Evolutionary conservation across 352 stramenopile genomes (phyloP), one percentile per base, ranked within the genome.

Genomic region (Phytophthora lateralis): DNA sequence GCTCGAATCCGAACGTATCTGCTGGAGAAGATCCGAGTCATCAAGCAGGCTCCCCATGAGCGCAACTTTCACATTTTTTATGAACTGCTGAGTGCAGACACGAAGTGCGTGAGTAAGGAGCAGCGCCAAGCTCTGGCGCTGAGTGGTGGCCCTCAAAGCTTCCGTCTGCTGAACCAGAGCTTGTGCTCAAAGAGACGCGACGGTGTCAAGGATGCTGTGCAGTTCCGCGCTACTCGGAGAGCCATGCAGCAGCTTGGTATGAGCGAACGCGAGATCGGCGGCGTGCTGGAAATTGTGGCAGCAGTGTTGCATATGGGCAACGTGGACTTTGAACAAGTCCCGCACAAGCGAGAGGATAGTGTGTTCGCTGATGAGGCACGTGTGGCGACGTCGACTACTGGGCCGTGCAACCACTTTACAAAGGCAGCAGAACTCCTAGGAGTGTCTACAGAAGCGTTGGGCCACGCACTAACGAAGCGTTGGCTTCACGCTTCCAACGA

Each of bases 11-110:
- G 85, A 62, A 97, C 86, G 27, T 98, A 98, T 54, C 68, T 98
- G 27, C 78, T 99, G 30, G 96, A 99, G 69, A 98, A 98, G 71
- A 93, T 96, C 35, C 83, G 91, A 55, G 76, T 97, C 48, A 88
- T 96, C 51, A 85, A 82, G 47, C 90, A 95, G 60, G 76, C 78
- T 2, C 44, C 60, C 1, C 60, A 88, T 44, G 88, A 96, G 56
- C 85, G 87, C 58, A 95, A 93, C 54, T 96, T 95, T 38, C 88
- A 96, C 74, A 85, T 95, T 53, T 93, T 96, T 54, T 96, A 96
- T 70, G 79, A 96, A 46, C 78, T 96, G 26, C 54, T 91, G 32
- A 74, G 77, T 14, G 75, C 77, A 44, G 63, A 69, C 8, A 58
- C 55, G 4, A 60, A 48, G 26, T 66, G 49, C 30, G 60, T 77